Base-by-base conservation (phyloP, 345 rosid species). In the Linum tenue region DNA sequence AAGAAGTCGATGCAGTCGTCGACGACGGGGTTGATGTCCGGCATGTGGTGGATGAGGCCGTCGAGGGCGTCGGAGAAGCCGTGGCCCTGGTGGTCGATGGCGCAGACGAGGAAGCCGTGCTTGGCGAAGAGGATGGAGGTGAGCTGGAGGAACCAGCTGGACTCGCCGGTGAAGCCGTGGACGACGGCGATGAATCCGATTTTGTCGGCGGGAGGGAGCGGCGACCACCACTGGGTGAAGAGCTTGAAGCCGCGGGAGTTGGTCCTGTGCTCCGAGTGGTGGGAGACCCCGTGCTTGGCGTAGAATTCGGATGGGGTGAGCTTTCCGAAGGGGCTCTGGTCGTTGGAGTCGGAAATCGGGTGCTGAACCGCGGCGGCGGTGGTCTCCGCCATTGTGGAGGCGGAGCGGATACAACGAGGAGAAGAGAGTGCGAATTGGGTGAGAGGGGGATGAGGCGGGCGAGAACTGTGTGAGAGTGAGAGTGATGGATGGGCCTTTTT, bases 41-140 rank as follows among this genome's bases (percentile, higher is more conserved):
- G 99, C 37, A 90, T 81, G 64, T 94, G 97, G 43, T 81, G 73
- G 7, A 59, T 51, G 48, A 92, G 79, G 11, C 96, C 97, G 56
- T 74, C 70, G 0, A 74, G 70, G 7, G 58, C 59, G 14, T 88
- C 96, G 16, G 97, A 94, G 85, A 80, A 82, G 66, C 99, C 99
- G 72, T 94, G 99, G 69, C 99, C 99, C 70, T 88, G 97, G 78
- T 94, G 99, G 74, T 90, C 99, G 63, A 94, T 82, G 2, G 96
- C 95, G 62, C 97, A 94, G 31, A 86, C 79, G 67, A 78, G 81
- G 73, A 85, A 90, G 0, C 99, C 97, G 0, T 84, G 80, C 64
- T 85, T 63, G 41, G 99, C 96, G 58, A 94, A 88, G 75, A 86
- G 81, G 14, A 90, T 67, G 15, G 99, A 70, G 10, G 97, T 88